Evolutionary conservation across 2,329 filamentous ascomycete species (phyloP), one percentile per base, ranked within the genome.

Genomic region (Alternaria angustiovoidea): DNA sequence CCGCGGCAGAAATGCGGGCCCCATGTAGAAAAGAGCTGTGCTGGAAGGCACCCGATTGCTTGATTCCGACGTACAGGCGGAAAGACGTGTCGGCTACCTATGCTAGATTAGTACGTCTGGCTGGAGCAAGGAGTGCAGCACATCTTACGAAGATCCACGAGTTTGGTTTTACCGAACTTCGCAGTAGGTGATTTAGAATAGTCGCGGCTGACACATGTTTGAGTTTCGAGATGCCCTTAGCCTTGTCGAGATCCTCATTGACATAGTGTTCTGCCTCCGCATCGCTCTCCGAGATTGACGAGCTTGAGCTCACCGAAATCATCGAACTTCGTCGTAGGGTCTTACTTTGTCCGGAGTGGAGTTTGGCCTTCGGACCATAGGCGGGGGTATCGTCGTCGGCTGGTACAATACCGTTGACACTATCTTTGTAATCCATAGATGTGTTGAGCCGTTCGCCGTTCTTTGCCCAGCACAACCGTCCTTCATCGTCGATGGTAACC

Each of bases 21-120:
- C 93, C 94, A 63, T 94, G 91, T 1, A 97, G 83, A 71, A 97
- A 97, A 0, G 92, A 95, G 12, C 90, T 94, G 78, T 97, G 94
- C 71, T 97, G 94, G 72, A 97, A 97, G 5, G 91, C 88, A 11
- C 94, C 94, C 4, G 89, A 90, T 75, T 91, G 88, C 73, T 97
- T 97, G 81, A 97, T 95, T 48, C 93, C 93, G 34, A 97, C 88
- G 75, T 96, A 97, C 0, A 97, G 83, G 1, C 91, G 88, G 76
- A 94, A 95, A 1, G 87, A 90, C 1, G 92, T 94, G 78, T 97
- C 93, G 24, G 91, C 90, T 7, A 94, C 77, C 77, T 79, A 46
- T 16, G 36, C 22, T 22, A 28, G 22, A 26, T 58, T 28, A 64
- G 46, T 20, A 44, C 14, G 26, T 24, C 22, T 7, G n/a, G 7